Evolutionary conservation across 441 rosid species (phyloP).

Genomic region (Arabidopsis lyrata): DNA sequence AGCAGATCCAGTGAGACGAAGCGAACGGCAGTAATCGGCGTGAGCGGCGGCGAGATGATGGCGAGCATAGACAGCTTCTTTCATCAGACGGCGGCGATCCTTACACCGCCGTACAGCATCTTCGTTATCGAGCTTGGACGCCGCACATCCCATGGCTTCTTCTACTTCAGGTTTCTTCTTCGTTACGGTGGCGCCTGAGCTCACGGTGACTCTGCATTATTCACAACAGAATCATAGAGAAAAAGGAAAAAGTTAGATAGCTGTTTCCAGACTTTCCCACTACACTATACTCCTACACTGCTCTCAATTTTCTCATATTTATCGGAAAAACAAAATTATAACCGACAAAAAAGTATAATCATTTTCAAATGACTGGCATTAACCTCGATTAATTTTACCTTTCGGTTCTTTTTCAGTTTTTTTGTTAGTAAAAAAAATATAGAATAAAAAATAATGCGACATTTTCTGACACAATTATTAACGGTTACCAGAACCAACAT

Average conservation of each 20-base stretch:
- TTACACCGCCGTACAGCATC: slow-evolving; percentile 91
- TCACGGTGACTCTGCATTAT: slow-evolving; percentile 11
- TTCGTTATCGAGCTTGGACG: slow-evolving; percentile 90
- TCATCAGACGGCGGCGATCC: slow-evolving; percentile 92
- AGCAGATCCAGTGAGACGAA: slow-evolving; percentile 82
- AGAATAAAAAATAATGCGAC: slow-evolving; percentile 14
- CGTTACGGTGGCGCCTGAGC: slow-evolving; percentile 32
- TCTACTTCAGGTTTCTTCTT: slow-evolving; percentile 6
- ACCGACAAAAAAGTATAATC: slow-evolving; percentile 14
- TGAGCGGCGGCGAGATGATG: slow-evolving; percentile 89
- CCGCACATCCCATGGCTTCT: slow-evolving; percentile 79
- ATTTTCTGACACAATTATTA: slow-evolving; percentile 37
- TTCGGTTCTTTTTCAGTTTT: slow-evolving; percentile 18
- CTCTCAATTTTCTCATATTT: slow-evolving; percentile 29
- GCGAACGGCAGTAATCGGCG: slow-evolving; percentile 87
- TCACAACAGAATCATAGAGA: slow-evolving; percentile 30
- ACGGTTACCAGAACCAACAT: slow-evolving; percentile 32
- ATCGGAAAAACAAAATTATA: slow-evolving; percentile 2
- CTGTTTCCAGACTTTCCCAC: slow-evolving; percentile 30
- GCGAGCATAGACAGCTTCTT: slow-evolving; percentile 83
- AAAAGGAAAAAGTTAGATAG: not conserved
- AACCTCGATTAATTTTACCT: slow-evolving; percentile 23
- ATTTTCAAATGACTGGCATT: slow-evolving; percentile 14
- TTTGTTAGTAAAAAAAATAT: not conserved
- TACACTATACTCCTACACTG: slow-evolving; percentile 12